Conservation (phyloP, 495 filamentous ascomycete species). For the Talaromyces thailandensis region DNA sequence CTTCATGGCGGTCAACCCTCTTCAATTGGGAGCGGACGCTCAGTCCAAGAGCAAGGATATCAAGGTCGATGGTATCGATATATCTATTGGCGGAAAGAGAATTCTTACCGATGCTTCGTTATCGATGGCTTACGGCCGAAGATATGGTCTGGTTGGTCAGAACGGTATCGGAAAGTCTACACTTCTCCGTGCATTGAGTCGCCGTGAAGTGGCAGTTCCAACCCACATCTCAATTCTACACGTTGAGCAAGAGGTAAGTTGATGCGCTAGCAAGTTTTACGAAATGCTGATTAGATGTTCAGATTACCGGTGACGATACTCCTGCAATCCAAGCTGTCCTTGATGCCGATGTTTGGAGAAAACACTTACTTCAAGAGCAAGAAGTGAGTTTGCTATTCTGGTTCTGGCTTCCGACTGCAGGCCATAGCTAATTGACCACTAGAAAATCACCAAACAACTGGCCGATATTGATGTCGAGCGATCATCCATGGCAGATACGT, state of each 20-base stretch:
- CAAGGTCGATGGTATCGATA: constrained; percentile 92
- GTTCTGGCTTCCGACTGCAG: background rate
- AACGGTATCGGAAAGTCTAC: constrained; percentile 99
- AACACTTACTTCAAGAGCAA: constrained; percentile 87
- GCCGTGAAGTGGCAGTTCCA: constrained; percentile 88
- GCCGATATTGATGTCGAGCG: constrained; percentile 72
- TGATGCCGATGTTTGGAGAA: constrained; percentile 98
- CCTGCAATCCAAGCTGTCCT: constrained; percentile 90
- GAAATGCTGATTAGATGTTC: constrained; percentile 9
- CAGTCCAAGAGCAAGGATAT: constrained; percentile 94
- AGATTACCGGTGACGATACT: constrained; percentile 95
- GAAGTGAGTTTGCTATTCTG: constrained; percentile 41
- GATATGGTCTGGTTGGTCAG: constrained; percentile 95
- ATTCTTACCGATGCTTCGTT: constrained; percentile 86
- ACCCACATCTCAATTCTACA: constrained; percentile 98
- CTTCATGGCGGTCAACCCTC: constrained; percentile 97
- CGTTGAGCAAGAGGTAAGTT: constrained; percentile 88
- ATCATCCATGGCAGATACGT: constrained; percentile 73
- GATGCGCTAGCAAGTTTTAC: background rate
- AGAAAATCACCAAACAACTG: constrained; percentile 80
- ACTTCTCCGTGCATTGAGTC: constrained; percentile 79
- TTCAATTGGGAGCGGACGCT: constrained; percentile 72
- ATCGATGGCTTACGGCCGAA: constrained; percentile 84
- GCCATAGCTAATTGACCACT: background rate
- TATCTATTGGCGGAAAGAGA: constrained; percentile 78